Percentiles rank a stretch among this genome's conserved stretches.
Evolutionary conservation across 2,329 filamentous ascomycete species (phyloP).

Genomic region (Cercospora berteroae): DNA sequence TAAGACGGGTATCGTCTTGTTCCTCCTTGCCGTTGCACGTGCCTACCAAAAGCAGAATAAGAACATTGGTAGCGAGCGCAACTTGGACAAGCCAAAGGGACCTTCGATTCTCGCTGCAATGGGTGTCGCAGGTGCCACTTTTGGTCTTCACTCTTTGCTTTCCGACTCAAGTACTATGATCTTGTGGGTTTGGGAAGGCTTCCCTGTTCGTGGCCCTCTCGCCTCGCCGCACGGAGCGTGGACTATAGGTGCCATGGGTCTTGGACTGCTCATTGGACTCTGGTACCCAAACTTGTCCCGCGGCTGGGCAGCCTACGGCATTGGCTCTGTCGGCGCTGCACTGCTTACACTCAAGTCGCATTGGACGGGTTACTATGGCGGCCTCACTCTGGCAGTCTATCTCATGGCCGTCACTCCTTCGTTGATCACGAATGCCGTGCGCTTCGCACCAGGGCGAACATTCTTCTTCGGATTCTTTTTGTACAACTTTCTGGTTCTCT

Average conservation of each 20-base stretch:
- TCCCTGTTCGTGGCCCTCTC: slow-evolving; percentile 82
- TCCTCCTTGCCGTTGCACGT: slow-evolving; percentile 69
- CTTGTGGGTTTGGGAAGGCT: slow-evolving; percentile 96
- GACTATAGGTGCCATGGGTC: slow-evolving; percentile 83
- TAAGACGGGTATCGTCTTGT: slow-evolving; percentile 73
- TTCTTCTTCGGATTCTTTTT: slow-evolving; percentile 88
- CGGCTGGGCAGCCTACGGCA: slow-evolving; percentile 75
- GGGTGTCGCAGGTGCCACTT: slow-evolving; percentile 80
- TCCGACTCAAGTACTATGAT: slow-evolving; percentile 99
- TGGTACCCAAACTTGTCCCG: slow-evolving; percentile 67
- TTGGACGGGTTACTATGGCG: slow-evolving; percentile 90
- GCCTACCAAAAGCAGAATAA: slow-evolving; percentile 66
- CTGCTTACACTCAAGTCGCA: slow-evolving; percentile 73
- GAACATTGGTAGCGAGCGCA: slow-evolving; percentile 47
- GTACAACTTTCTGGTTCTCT: slow-evolving; percentile 93
- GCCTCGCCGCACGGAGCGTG: slow-evolving; percentile 85
- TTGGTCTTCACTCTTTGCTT: slow-evolving; percentile 85
- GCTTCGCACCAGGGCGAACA: slow-evolving; percentile 71
- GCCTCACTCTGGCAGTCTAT: slow-evolving; percentile 71
- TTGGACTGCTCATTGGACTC: slow-evolving; percentile 73
- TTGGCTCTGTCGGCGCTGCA: slow-evolving; percentile 76
- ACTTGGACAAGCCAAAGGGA: slow-evolving; percentile 58
- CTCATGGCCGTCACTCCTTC: slow-evolving; percentile 75
- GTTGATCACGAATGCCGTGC: slow-evolving; percentile 71
- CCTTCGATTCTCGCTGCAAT: slow-evolving; percentile 71